Conservation (phyloP, 2,329 filamentous ascomycete species). For the Beauveria varroae region DNA sequence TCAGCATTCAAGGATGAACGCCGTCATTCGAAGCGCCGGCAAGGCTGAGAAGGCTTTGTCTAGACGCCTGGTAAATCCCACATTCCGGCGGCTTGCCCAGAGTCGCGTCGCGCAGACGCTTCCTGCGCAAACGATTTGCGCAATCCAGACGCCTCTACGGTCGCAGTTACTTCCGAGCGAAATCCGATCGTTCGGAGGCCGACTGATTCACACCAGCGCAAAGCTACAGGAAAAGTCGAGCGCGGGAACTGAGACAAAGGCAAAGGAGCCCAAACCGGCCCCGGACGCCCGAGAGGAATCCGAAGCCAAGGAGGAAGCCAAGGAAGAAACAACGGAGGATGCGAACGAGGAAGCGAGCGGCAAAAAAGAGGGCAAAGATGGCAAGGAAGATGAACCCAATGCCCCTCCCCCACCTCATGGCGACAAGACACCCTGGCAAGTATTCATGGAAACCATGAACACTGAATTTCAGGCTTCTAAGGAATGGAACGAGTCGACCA, state of each 20-base stretch:
- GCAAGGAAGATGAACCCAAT: conserved; percentile 57
- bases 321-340: conserved; percentile 29
- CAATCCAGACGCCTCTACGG: conserved; percentile 32
- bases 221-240: conserved; percentile 18
- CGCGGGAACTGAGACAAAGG: conserved; percentile 25
- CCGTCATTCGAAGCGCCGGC: conserved; percentile 35
- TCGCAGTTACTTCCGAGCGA: conserved; percentile 36
- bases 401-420: conserved; percentile 87
- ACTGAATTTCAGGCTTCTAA: conserved; percentile 93
- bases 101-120: conserved; percentile 18
- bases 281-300: conserved; percentile 32
- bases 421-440: conserved; percentile 97
- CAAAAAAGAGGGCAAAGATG: conserved; percentile 32
- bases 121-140: conserved; percentile 20
- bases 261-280: conserved; percentile 22
- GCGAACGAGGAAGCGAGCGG: not conserved
- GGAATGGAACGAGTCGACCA: conserved; percentile 98
- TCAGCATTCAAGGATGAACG: conserved; percentile 35
- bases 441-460: conserved; percentile 95
- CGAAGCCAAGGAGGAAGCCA: conserved; percentile 31
- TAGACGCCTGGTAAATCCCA: conserved; percentile 31
- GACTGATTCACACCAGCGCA: conserved; percentile 26
- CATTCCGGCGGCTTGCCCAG: conserved; percentile 32
- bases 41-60: conserved; percentile 33
- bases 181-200: conserved; percentile 26